Base-by-base conservation (phyloP, 371 early-diverging fungal species). In the Rhizopus microsporus region DNA sequence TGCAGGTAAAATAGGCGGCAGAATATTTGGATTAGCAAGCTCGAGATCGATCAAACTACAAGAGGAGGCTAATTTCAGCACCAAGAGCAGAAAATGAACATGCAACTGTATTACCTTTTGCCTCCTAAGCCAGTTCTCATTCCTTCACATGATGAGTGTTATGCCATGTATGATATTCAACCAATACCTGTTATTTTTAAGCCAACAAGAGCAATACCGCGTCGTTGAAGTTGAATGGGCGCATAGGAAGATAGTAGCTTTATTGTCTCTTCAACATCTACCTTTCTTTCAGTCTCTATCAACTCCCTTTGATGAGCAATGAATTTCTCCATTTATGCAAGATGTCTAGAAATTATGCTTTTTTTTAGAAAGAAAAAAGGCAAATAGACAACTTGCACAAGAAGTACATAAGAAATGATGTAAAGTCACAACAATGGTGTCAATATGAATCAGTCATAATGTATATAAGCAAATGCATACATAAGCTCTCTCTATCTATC, bases 121-220 rank as follows among this genome's bases (percentile, higher is more conserved):
- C 93, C 93, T 31, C 91, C 92, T 4, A 91, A 70, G 16, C 92
- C 93, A 0, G 91, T 88, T 45, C 90, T 82, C 72, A 86, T 81
- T 13, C 78, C 81, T 67, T 33, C 3, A 64, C 57, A 33, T 15
- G 7, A 29, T 31, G 12, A 30, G 17, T 35, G 15, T 15, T 23
- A 29, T 31, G 15, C 30, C 29, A 42, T 13, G 6, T n/a, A 6
- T 3, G 6, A 42, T 16, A 12, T 13, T 7, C 47, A 48, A 42
- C 7, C 23, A 9, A 40, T 10, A 76, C 77, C 81, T n/a, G 85
- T 71, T 17, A 90, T 80, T 6, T 80, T 82, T 32, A 91, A 70
- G 2, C 80, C 82, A 10, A 87, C 72, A 15, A 93, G 67, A 10
- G 86, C 87, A 7, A 88, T 64, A 0, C 93, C 93, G 13, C 82